Base-by-base conservation (phyloP, 202 grass and related monocot species). In the Bolboschoenoplectus hybrid region DNA sequence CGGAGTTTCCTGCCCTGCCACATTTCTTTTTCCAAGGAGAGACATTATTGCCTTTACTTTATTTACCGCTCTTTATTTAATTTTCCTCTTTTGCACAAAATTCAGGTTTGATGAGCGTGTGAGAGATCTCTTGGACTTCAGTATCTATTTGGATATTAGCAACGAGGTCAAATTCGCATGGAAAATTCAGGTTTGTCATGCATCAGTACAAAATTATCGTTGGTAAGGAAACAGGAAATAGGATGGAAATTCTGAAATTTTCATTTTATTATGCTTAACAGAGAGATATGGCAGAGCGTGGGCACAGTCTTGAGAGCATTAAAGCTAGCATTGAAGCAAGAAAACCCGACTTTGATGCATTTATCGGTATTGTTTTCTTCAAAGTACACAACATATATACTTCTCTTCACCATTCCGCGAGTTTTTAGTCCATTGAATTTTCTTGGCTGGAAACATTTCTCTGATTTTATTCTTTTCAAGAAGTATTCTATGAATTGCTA, bases 261-360 rank as follows among this genome's bases (percentile, higher is more conserved):
- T 57, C 52, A 17, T 84, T 52, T 69, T 10, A 60, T 80, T 78
- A 34, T 78, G 12, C 0, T 81, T 75, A 82, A 72, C 91, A 99
- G 97, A 87, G 97, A 81, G 97, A 99, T 86, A 99, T 99, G 97
- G 93, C 97, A 16, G 97, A 99, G 71, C 97, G 97, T 47, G 97
- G 97, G 20, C 93, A 99, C 90, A 99, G 93, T 80, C 97, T 99
- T 63, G 97, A 99, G 66, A 99, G 97, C 70, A 99, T 99, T 82
- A 88, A 94, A 86, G 97, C 97, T 75, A 99, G 97, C 67, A 99
- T 99, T 36, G 90, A 99, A 53, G 90, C 97, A 60, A 89, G 97
- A 63, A 99, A 99, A 85, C 97, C 96, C 5, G 97, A 99, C 52
- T 98, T 99, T 36, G 97, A 99, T 88, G 92, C 90, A 9, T 99